These are phyloP conservation scores for Aphanomyces astaci DNA, from an alignment of 352 stramenopile genomes.

Conservation along the genomic window DNA sequence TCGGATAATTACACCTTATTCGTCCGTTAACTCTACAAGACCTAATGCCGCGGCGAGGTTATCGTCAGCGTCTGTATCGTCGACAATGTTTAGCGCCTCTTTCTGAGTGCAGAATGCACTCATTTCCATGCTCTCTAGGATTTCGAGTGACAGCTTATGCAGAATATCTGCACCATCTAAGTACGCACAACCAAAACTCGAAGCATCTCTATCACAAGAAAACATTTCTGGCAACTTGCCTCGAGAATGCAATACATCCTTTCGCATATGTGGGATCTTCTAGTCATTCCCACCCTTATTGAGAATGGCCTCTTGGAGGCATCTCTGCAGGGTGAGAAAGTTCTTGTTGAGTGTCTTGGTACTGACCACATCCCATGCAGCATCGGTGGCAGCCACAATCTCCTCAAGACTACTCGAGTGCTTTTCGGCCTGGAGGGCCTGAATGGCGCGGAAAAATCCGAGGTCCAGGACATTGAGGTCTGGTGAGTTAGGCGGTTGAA, in stretches of 20 bases:
- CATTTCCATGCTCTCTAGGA: background rate
- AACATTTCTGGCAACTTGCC: too few relatives aligned
- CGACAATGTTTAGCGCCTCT: background rate
- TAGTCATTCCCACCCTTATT: too few relatives aligned
- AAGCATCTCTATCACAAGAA: too few relatives aligned
- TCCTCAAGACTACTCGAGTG: background rate
- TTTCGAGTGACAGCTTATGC: too few relatives aligned
- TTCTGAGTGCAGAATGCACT: background rate
- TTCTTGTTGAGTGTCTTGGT: background rate
- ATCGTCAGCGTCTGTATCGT: background rate
- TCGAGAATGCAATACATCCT: too few relatives aligned
- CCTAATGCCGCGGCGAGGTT: background rate
- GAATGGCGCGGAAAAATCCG: slow-evolving; percentile 27
- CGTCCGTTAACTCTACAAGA: background rate
- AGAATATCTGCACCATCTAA: too few relatives aligned
- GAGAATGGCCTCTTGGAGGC: background rate
- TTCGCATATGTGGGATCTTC: too few relatives aligned
- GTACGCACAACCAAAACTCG: too few relatives aligned
- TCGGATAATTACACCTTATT: background rate
- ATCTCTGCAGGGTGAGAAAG: background rate
- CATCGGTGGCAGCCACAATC: background rate
- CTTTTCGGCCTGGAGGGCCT: slow-evolving; percentile 22
- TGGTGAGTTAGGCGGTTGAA: slow-evolving; percentile 29
- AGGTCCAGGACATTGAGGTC: slow-evolving; percentile 32
- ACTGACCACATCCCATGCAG: background rate